Conservation (phyloP, 306 rosid genomes). For the Datisca glomerata region DNA sequence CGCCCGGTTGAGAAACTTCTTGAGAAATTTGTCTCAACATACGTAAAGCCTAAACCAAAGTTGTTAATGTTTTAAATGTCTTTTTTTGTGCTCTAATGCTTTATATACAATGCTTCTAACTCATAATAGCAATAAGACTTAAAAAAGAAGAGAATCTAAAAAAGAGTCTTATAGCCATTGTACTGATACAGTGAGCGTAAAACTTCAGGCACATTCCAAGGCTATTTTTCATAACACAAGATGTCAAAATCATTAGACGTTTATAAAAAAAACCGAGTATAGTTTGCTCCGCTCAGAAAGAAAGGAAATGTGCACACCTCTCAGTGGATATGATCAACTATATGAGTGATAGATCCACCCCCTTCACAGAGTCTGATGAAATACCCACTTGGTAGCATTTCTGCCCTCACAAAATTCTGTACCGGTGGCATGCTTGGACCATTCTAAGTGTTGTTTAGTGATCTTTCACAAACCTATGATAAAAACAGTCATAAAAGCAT, state of each 20-base stretch:
- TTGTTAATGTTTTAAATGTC: too few species aligned
- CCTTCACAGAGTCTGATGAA: constrained; percentile 81
- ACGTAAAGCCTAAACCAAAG: too few species aligned
- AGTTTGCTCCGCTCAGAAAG: not conserved
- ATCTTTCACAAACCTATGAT: constrained; percentile 79
- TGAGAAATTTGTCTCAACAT: too few species aligned
- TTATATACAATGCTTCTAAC: too few species aligned
- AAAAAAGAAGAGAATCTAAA: too few species aligned
- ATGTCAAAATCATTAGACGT: not conserved
- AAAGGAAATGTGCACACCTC: constrained; percentile 40
- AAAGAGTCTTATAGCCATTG: constrained; percentile 73
- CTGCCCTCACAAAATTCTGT: constrained; percentile 70
- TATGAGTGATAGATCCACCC: constrained; percentile 78
- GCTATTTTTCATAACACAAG: constrained; percentile 19
- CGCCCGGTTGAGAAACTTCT: too few species aligned
- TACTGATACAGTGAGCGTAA: constrained; percentile 85
- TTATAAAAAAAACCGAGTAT: too few species aligned
- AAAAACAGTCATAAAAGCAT: too few species aligned
- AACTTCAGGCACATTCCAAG: constrained; percentile 95
- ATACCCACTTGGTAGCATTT: constrained; percentile 92
- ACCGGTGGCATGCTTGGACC: constrained; percentile 74
- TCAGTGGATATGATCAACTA: constrained; percentile 83
- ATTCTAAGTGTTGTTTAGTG: constrained; percentile 63
- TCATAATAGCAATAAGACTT: too few species aligned
- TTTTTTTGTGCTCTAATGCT: too few species aligned